phyloP scores from a whole-genome alignment of 169 alveolate species.

The Plasmodium inui region DNA sequence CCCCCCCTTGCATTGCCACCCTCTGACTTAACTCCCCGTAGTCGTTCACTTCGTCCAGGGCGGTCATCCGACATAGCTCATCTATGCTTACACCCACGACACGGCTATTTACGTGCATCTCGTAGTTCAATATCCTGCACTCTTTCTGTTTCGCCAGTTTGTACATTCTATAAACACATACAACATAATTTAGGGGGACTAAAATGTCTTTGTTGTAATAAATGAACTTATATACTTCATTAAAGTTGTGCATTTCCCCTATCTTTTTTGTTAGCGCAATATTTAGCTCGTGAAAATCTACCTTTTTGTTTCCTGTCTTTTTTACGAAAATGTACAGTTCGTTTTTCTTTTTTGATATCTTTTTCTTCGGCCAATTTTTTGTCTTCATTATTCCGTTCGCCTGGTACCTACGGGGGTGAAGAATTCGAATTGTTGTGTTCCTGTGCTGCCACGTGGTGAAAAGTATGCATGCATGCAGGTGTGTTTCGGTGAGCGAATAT shows the following conservation, averaged over 20 bases:
- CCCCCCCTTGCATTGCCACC: background rate
- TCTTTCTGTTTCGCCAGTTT: constrained; percentile 43
- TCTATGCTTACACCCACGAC: constrained; percentile 20
- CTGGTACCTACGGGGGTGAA: constrained; percentile 16
- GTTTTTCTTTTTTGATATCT: constrained; percentile 53
- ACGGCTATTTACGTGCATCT: constrained; percentile 18
- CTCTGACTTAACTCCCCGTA: constrained; percentile 15
- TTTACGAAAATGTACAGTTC: constrained; percentile 21
- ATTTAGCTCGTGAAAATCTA: constrained; percentile 54
- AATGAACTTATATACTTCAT: constrained; percentile 70
- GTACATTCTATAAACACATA: constrained; percentile 56
- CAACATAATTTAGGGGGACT: constrained; percentile 72
- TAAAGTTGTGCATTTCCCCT: constrained; percentile 35
- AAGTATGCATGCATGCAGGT: background rate
- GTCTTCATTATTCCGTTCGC: constrained; percentile 37
- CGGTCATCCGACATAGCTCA: constrained; percentile 5
- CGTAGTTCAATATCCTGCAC: constrained; percentile 23
- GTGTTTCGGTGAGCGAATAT: background rate
- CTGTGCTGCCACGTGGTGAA: background rate
- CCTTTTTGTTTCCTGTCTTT: constrained; percentile 20
- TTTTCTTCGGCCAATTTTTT: constrained; percentile 68
- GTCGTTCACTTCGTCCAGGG: constrained; percentile 7
- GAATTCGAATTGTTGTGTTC: background rate
- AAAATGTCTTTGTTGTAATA: constrained; percentile 58
- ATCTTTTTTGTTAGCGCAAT: constrained; percentile 51